These are phyloP conservation scores for Trametes coccinea DNA, from an alignment of 768 basidiomycete species.

Conservation along the genomic window DNA sequence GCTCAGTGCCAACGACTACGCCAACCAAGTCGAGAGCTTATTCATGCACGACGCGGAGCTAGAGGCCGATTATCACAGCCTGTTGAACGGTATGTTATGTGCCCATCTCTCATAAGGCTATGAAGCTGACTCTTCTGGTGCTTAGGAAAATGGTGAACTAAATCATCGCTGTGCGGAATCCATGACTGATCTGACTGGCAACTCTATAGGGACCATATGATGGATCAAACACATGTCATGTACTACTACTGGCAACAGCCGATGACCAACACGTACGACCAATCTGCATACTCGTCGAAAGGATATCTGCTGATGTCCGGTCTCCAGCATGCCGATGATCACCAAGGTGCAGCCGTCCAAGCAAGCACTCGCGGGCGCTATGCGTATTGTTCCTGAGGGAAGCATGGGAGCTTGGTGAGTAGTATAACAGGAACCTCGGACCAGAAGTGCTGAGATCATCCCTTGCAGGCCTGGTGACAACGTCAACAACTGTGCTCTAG, in stretches of 20 bases:
- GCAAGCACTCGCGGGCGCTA: constrained; percentile 59
- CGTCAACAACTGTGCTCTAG: constrained; percentile 51
- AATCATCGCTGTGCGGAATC: constrained; percentile 21
- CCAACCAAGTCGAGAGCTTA: constrained; percentile 52
- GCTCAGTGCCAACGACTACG: constrained; percentile 61
- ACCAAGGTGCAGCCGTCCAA: constrained; percentile 56
- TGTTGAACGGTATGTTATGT: constrained; percentile 47
- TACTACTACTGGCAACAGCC: constrained; percentile 77
- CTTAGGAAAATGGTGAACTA: constrained; percentile 60
- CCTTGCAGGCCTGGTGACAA: constrained; percentile 65
- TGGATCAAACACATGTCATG: constrained; percentile 70
- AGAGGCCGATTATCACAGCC: constrained; percentile 58
- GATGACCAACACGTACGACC: constrained; percentile 56
- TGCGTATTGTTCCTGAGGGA: constrained; percentile 65
- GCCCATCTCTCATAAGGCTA: too few species aligned
- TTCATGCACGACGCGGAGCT: constrained; percentile 65
- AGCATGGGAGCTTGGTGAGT: constrained; percentile 59
- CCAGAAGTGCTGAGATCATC: background rate
- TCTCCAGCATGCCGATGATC: constrained; percentile 51
- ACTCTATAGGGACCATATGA: constrained; percentile 44
- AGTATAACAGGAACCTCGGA: background rate
- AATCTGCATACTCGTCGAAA: background rate
- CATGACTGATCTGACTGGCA: background rate
- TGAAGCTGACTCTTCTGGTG: background rate
- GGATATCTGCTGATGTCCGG: background rate